These are phyloP conservation scores for Sextonia rubra DNA, from an alignment of 164 flowering plant genomes.

Conservation along the genomic window DNA sequence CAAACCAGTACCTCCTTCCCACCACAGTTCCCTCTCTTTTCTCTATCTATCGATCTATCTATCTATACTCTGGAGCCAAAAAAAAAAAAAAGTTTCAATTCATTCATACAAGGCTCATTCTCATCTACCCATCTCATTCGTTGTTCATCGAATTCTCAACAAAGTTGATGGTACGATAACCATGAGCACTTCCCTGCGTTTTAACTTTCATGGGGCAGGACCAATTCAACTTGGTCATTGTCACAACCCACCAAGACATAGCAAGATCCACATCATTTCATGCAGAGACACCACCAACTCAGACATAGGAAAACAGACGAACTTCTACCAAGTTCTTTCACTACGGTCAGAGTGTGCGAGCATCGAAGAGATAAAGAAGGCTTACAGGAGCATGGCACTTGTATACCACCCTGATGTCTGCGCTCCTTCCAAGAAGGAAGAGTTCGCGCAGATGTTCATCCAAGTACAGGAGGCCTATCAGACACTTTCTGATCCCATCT, in stretches of 20 bases:
- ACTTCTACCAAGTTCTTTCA: constrained; percentile 20
- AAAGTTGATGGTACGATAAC: too few species aligned
- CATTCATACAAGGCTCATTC: not conserved
- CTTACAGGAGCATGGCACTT: constrained; percentile 31
- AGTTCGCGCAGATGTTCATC: constrained; percentile 23
- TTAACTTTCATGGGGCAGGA: not conserved
- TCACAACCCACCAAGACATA: not conserved
- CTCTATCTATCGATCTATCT: not conserved
- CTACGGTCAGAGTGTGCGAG: constrained; percentile 18
- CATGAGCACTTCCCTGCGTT: not conserved
- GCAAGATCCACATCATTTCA: not conserved
- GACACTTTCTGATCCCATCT: constrained; percentile 28
- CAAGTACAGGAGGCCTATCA: constrained; percentile 25
- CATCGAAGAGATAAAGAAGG: constrained; percentile 28
- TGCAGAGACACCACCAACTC: not conserved
- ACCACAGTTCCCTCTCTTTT: not conserved
- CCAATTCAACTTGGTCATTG: not conserved
- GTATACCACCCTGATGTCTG: constrained; percentile 35
- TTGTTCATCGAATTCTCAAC: too few species aligned
- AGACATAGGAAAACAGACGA: not conserved
- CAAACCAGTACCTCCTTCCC: not conserved
- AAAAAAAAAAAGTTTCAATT: not conserved
- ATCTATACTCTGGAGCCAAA: not conserved
- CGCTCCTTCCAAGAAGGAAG: constrained; percentile 22
- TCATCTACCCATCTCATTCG: too few species aligned